phyloP scores from a whole-genome alignment of 2,329 filamentous ascomycete species.

The Chaetomiaceae sp. region DNA sequence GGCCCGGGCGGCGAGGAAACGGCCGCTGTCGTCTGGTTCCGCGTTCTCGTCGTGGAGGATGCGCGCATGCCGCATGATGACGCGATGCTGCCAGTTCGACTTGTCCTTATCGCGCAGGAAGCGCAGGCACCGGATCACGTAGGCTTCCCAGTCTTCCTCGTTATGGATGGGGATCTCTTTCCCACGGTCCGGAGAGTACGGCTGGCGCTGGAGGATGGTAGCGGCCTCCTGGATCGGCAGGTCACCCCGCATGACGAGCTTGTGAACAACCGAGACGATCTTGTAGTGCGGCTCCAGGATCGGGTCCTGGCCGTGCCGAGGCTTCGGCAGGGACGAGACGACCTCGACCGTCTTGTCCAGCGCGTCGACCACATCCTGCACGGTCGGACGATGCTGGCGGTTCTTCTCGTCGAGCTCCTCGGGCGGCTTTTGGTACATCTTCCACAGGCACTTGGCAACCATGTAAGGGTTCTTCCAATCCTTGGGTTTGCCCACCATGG shows the following conservation, averaged over 20 bases:
- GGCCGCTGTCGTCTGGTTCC: conserved; percentile 43
- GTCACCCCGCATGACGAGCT: conserved; percentile 61
- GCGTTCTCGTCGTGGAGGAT: conserved; percentile 47
- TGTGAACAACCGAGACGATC: conserved; percentile 75
- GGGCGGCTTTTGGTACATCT: conserved; percentile 52
- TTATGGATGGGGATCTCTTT: conserved; percentile 51
- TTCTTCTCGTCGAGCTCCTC: conserved; percentile 44
- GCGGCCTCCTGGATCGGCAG: conserved; percentile 46
- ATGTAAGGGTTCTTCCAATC: conserved; percentile 60
- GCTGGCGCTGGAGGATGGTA: conserved; percentile 52
- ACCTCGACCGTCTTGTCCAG: conserved; percentile 50
- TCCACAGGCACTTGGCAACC: conserved; percentile 60
- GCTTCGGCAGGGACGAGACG: conserved; percentile 49
- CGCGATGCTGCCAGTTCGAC: conserved; percentile 91
- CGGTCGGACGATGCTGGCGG: conserved; percentile 34
- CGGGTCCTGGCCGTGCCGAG: conserved; percentile 61
- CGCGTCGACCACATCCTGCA: conserved; percentile 42
- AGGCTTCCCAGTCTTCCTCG: conserved; percentile 57
- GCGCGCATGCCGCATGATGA: conserved; percentile 68
- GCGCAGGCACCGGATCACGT: conserved; percentile 48
- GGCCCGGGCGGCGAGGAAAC: conserved; percentile 67
- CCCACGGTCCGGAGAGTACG: conserved; percentile 47
- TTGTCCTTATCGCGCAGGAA: conserved; percentile 70
- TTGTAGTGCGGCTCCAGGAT: conserved; percentile 92
- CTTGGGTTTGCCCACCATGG: conserved; percentile 49